phyloP scores from a whole-genome alignment of 768 basidiomycete genomes.

The Lentinus tigrinus region DNA sequence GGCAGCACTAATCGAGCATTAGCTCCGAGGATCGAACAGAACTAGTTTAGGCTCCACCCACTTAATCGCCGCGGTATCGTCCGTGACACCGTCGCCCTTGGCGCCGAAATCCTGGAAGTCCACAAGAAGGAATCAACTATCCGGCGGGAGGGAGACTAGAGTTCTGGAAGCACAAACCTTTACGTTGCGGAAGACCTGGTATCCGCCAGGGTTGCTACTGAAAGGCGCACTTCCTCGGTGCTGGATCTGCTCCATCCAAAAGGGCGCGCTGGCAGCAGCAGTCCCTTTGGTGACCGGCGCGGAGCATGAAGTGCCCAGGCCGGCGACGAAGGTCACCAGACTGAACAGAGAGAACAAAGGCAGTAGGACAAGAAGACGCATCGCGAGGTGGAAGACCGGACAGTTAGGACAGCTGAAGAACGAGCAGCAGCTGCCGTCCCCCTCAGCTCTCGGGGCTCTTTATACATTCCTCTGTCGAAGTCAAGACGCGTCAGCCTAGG shows the following conservation, averaged over 20 bases:
- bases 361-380: slow-evolving; percentile 9
- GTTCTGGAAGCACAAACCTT: slow-evolving; percentile 31
- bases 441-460: background rate
- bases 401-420: background rate
- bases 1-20: slow-evolving; percentile 45
- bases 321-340: slow-evolving; percentile 26
- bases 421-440: background rate
- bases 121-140: background rate
- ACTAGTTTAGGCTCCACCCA: slow-evolving; percentile 22
- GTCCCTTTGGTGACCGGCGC: slow-evolving; percentile 47
- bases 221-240: slow-evolving; percentile 65
- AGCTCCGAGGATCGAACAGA: background rate
- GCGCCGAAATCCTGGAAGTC: slow-evolving; percentile 42
- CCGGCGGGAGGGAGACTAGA: background rate
- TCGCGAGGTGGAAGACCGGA: background rate
- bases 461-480: background rate
- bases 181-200: slow-evolving; percentile 76
- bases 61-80: slow-evolving; percentile 80
- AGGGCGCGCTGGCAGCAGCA: slow-evolving; percentile 54
- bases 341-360: slow-evolving; percentile 16
- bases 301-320: slow-evolving; percentile 47
- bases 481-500: background rate
- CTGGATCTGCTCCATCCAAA: slow-evolving; percentile 69
- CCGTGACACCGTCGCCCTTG: slow-evolving; percentile 59
- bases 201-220: slow-evolving; percentile 50